Base-by-base conservation (phyloP, 1,284 basidiomycete species). In the Cystobasidiaceae sp. region DNA sequence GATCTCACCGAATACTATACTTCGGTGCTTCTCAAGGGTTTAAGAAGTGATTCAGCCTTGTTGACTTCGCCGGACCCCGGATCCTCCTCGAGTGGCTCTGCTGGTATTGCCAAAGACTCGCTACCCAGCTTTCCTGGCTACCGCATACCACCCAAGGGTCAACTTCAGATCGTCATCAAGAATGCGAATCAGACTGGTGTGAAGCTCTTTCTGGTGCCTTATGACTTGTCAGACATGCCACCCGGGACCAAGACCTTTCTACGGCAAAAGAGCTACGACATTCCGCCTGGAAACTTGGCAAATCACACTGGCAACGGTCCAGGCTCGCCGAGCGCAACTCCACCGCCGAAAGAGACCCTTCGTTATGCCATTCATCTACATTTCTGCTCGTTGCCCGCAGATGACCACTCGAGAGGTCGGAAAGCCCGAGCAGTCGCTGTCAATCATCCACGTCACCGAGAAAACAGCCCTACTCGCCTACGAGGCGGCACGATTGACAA, bases 201-300 rank as follows among this genome's bases (percentile, higher is more conserved):
- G 70, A 81, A 81, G 70, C 77, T 80, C 9, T 82, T 82, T 66
- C 71, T 82, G 1, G 71, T 82, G 3, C 79, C 80, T 0, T 82
- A 82, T 68, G 81, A 82, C 67, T 73, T 82, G 9, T 71, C 74
- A 3, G 70, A 72, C 5, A 72, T 82, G 57, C 73, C 73, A 0
- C 32, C 55, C 4, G 74, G 74, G 6, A 67, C 71, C 1, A 73
- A 74, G 48, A 74, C 74, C 1, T 74, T 74, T 56, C 30, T 75
- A 1, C 68, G 74, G 8, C 73, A 75, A 27, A 76, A 77, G 34
- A 71, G 67, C 45, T 75, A 72, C 55, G 67, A 68, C 23, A 69
- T 73, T 19, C 67, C 41, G 59, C 59, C 69, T 32, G 11, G 45
- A 25, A 30, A 55, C 44, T 4, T 45, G 68, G 57, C 33, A 54